Evolutionary conservation across 2,329 filamentous ascomycete species (phyloP), one percentile per base, ranked within the genome.

Genomic region (Trichoderma brevicompactum): DNA sequence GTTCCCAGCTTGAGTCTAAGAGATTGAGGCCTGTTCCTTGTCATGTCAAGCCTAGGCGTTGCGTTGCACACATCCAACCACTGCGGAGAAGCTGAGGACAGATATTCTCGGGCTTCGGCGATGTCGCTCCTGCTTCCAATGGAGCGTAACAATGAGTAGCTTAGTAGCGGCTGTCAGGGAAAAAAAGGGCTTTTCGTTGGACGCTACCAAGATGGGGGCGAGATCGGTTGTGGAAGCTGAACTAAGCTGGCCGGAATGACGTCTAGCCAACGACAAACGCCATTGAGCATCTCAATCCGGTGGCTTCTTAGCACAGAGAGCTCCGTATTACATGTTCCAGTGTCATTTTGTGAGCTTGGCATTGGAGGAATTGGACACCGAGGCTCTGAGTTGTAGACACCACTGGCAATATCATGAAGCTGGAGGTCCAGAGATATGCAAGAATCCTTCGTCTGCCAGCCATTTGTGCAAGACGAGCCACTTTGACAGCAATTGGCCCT

Each of bases 91-190:
- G 12, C 64, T 38, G 46, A 17, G 32, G 48, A 3, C 38, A 15
- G 17, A 19, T 59, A 49, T 44, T 36, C 49, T 65, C 55, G 64
- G 55, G 17, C 15, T 60, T 65, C 64, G 55, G 64, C 41, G 55
- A 58, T 38, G 48, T 52, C n/a, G 55, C n/a, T 19, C 17, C 6
- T 32, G 15, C 40, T 17, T 54, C 49, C 32, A n/a, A 32, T 43
- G 8, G 19, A 55, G 28, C 4, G 15, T 7, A 13, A 13, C 32
- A 32, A 46, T 58, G 34, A 9, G 46, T 36, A 34, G 58, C 58
- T 53, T 4, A 43, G 53, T 28, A 28, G 50, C 23, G 38, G 36
- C 44, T 50, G 46, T 46, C 40, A 44, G 19, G n/a, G 34, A 17
- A 38, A 32, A 48, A 23, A n/a, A 50, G 8, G 46, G 58, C 36